These are phyloP conservation scores for Arbutus unedo DNA, from an alignment of 148 eudicot genomes.

Conservation along the genomic window DNA sequence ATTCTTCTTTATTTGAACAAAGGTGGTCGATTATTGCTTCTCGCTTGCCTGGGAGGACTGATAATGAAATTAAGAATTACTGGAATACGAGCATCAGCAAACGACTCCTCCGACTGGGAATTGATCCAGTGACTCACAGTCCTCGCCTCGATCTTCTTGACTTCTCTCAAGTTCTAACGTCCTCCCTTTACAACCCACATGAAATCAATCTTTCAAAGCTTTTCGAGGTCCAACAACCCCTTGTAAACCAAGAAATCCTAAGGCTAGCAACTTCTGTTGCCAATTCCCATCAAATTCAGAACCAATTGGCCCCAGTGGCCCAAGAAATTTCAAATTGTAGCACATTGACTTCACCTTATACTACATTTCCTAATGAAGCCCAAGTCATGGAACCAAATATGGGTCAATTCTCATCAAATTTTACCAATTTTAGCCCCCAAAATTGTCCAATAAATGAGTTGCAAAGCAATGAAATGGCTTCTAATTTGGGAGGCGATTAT, in stretches of 20 bases:
- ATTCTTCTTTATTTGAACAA: background rate
- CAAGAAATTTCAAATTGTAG: conserved; percentile 33
- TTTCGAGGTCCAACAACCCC: conserved; percentile 36
- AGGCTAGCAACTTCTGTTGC: conserved; percentile 57
- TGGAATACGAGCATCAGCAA: conserved; percentile 96
- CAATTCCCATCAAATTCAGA: conserved; percentile 26
- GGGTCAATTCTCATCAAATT: conserved; percentile 36
- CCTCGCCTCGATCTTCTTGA: conserved; percentile 81
- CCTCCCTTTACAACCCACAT: conserved; percentile 39
- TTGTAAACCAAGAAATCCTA: conserved; percentile 49
- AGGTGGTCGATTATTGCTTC: conserved; percentile 98
- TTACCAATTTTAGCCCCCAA: conserved; percentile 30
- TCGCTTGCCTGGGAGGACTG: conserved; percentile 90
- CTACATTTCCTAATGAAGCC: conserved; percentile 35
- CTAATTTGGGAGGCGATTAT: conserved; percentile 23
- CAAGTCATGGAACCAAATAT: conserved; percentile 45
- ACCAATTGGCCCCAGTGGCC: background rate
- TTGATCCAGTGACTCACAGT: conserved; percentile 88
- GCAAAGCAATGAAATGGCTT: conserved; percentile 21
- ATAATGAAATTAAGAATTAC: conserved; percentile 89
- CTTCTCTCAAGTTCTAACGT: conserved; percentile 51
- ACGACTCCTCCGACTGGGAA: conserved; percentile 80
- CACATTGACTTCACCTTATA: conserved; percentile 18
- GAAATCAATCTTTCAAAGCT: conserved; percentile 39
- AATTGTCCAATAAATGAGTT: conserved; percentile 33